phyloP scores from a whole-genome alignment of 257 asterid species.

The Echium plantagineum region DNA sequence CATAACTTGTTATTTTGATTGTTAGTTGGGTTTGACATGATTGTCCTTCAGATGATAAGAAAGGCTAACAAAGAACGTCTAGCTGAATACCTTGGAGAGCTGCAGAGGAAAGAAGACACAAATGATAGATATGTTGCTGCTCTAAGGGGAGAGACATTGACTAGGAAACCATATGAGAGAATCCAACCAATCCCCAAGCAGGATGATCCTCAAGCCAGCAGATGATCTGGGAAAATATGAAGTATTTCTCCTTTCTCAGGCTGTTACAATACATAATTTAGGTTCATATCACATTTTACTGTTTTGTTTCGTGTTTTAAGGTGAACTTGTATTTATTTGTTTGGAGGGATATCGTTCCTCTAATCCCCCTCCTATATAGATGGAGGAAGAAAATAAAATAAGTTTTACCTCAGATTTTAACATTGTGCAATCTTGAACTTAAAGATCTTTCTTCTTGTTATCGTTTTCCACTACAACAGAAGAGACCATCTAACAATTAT shows the following conservation, averaged over 20 bases:
- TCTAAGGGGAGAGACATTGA: conserved; percentile 76
- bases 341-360: no score
- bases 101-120: conserved; percentile 81
- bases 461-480: no score
- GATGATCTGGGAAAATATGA: neutral
- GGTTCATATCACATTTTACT: no score
- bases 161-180: conserved; percentile 77
- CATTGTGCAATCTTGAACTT: no score
- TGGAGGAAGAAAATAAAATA: no score
- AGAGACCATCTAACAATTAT: no score
- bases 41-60: conserved; percentile 65
- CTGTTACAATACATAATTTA: neutral
- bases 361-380: no score
- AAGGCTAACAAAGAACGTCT: conserved; percentile 79
- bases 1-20: no score
- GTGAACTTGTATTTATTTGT: no score
- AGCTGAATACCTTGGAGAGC: conserved; percentile 74
- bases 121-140: conserved; percentile 94
- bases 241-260: neutral
- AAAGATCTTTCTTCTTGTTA: no score
- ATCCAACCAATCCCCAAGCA: conserved; percentile 63
- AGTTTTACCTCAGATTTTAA: no score
- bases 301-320: no score
- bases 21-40: neutral
- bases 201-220: conserved; percentile 18